Percentiles rank a stretch among this genome's conserved stretches.
Conservation (phyloP, 805 yeast species). For the baker's yeast (Saccharomyces cerevisiae) region DNA sequence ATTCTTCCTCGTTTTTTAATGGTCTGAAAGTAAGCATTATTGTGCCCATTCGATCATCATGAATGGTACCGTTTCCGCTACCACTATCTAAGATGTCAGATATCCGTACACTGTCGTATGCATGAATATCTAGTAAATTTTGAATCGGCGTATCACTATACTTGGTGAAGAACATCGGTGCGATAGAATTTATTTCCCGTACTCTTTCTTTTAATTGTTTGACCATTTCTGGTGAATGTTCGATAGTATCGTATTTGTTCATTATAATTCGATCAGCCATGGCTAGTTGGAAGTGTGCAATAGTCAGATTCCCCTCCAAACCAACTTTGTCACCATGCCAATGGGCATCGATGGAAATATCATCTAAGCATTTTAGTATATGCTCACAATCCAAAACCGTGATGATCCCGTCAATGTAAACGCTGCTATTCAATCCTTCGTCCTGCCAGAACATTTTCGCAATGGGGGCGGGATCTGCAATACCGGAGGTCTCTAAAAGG, state of each 20-base stretch:
- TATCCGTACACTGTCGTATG: conserved; percentile 45
- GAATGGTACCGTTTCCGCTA: conserved; percentile 26
- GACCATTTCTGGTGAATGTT: conserved; percentile 17
- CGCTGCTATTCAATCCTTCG: conserved; percentile 73
- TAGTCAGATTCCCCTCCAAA: conserved; percentile 43
- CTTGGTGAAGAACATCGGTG: conserved; percentile 57
- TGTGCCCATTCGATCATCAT: conserved; percentile 49
- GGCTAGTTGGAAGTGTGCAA: conserved; percentile 86
- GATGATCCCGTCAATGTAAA: conserved; percentile 84
- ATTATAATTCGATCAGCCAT: conserved; percentile 76
- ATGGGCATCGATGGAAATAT: conserved; percentile 52
- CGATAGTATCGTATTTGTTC: conserved; percentile 64
- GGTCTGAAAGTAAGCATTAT: conserved; percentile 40
- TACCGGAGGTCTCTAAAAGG: conserved; percentile 88
- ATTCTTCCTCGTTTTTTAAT: conserved; percentile 27
- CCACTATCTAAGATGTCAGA: conserved; percentile 21
- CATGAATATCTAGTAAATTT: conserved; percentile 66
- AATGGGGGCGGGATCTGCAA: conserved; percentile 96
- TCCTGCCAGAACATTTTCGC: conserved; percentile 98
- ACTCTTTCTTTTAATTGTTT: conserved; percentile 31
- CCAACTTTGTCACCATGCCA: conserved; percentile 46
- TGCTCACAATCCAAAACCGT: conserved; percentile 77
- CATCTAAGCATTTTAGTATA: conserved; percentile 58
- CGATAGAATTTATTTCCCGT: conserved; percentile 52
- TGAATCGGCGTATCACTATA: conserved; percentile 66